Evolutionary conservation across 768 basidiomycete species (phyloP), one percentile per base, ranked within the genome.

Genomic region (Collybia mongolica): DNA sequence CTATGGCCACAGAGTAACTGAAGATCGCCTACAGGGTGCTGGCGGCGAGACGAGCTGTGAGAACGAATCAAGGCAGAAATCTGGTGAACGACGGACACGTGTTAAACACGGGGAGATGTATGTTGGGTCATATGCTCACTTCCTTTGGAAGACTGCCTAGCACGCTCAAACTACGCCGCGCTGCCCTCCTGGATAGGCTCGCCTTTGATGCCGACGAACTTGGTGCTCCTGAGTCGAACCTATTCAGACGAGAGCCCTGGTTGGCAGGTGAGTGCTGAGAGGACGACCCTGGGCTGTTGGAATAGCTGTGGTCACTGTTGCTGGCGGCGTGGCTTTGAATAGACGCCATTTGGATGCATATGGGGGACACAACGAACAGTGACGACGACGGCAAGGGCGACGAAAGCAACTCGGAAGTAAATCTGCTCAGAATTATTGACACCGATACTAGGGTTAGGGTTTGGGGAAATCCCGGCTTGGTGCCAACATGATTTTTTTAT

Each of bases 61-160:
- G 72, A 71, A 65, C 65, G 70, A 59, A 73, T 65, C 60, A 71
- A 60, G 54, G 71, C 63, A 50, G 73, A 70, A 59, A 73, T 65
- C 72, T 74, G 60, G 49, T 47, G 49, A 55, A 58, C 49, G 65
- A 52, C 45, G 55, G 63, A 72, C 77, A 81, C 77, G 77, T 79
- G 77, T 76, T 74, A 70, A 70, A 69, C 68, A 74, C 71, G 63
- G 54, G 55, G 48, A 51, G 54, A 49, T 48, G 26, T 49, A 38
- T 41, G 49, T 49, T 26, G 47, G 50, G 54, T 58, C 51, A 51
- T 51, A 49, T 51, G 62, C 66, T 67, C 60, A 71, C 70, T 51
- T 70, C 68, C 50, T 62, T 70, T 17, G 65, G 62, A 26, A 65
- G 20, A 40, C 56, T 63, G 29, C 60, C 60, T 20, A 71, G 54